Base-by-base conservation (phyloP, 306 rosid species). In the Hippophae gyantsensis region DNA sequence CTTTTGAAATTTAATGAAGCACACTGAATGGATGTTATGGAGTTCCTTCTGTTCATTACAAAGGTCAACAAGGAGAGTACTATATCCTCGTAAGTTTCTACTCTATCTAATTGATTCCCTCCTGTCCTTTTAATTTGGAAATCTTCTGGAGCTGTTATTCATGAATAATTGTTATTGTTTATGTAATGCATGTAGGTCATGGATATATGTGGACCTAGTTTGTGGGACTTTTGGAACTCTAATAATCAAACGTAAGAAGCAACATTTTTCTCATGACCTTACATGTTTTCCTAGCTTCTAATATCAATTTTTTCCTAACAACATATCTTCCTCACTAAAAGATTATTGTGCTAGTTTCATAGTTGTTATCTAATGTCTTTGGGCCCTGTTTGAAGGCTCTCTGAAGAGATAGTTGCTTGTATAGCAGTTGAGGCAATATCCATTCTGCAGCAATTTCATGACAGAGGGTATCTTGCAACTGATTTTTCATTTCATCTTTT, bases 361-460 rank as follows among this genome's bases (percentile, higher is more conserved):
- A 32, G 38, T 4, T 32, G 38, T 32, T 2, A 32, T 32, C 38
- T 32, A 6, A 12, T 54, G 14, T 48, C 43, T 43, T 60, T 61
- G 26, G 3, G 38, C 14, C 41, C 25, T 58, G 23, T 67, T 50
- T 49, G 14, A 56, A 73, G 77, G 72, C 60, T 73, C 55, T 62
- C 73, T 6, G 77, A 73, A 67, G 77, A 73, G 62, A 73, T 58
- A 57, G 77, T 73, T 61, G 69, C 77, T 56, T 73, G 77, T 56
- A 73, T 73, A 56, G 77, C 77, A 1, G 77, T 73, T 68, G 77
- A 73, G 57, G 77, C 77, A 61, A 61, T 73, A 63, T 73, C 77
- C 13, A 73, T 73, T 56, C 68, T 73, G 26, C 64, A 73, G 66
- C 77, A 73, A 57, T 69, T 73, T 56, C 77, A 73, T 49, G 14